A percentile compares a stretch with the other conserved stretches of the same genome.
These are phyloP conservation scores for carrot (Daucus carota) DNA, from an alignment of 129 eudicot species.

Conservation along the genomic window DH1_v3.0 NC_030385.2:15362001-15362500, in stretches of 20 bases:
- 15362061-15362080: conserved; percentile 4
- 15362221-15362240: background rate
- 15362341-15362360: background rate
- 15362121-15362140: background rate
- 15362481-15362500: background rate
- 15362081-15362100: background rate
- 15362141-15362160: background rate
- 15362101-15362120: background rate
- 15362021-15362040: conserved; percentile 48
- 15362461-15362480: background rate
- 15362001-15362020: conserved; percentile 71
- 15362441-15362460: background rate
- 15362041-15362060: conserved; percentile 59
- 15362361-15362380: conserved; percentile 7
- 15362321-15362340: background rate
- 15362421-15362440: background rate
- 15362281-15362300: background rate
- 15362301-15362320: background rate
- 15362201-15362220: background rate
- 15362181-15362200: background rate
- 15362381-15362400: conserved; percentile 4
- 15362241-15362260: background rate
- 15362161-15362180: background rate
- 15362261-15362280: background rate
- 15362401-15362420: conserved; percentile 3